Evolutionary conservation across 768 basidiomycete genomes (phyloP).

Genomic region (Pulveroboletus sp.): DNA sequence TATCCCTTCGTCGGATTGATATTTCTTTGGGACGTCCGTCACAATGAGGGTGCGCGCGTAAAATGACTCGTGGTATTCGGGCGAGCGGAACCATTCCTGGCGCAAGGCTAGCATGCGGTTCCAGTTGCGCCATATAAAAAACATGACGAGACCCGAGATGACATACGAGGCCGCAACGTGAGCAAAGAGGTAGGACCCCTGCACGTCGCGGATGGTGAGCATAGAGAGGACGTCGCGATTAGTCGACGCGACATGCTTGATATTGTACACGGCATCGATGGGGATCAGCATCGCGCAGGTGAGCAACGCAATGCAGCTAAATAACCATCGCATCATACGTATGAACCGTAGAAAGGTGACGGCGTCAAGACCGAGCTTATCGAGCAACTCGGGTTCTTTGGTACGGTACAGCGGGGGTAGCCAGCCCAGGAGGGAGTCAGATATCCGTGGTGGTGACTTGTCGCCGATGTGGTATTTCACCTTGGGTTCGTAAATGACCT

Average conservation of each 20-base stretch:
- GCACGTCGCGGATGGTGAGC: slow-evolving; percentile 83
- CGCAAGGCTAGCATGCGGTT: slow-evolving; percentile 73
- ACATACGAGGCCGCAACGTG: slow-evolving; percentile 83
- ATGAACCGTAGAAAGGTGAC: slow-evolving; percentile 90
- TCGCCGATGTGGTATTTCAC: slow-evolving; percentile 82
- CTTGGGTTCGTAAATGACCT: slow-evolving; percentile 93
- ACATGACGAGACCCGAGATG: slow-evolving; percentile 71
- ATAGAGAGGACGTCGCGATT: slow-evolving; percentile 66
- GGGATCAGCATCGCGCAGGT: slow-evolving; percentile 77
- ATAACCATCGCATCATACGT: slow-evolving; percentile 75
- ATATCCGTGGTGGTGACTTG: slow-evolving; percentile 77
- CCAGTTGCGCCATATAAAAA: slow-evolving; percentile 73
- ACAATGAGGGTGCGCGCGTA: slow-evolving; percentile 91
- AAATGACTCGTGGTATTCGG: slow-evolving; percentile 85
- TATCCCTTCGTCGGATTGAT: slow-evolving; percentile 83
- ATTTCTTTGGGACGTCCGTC: slow-evolving; percentile 71
- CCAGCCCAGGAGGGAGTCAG: slow-evolving; percentile 85
- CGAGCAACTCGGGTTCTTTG: slow-evolving; percentile 84
- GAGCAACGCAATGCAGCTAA: slow-evolving; percentile 58
- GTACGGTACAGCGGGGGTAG: slow-evolving; percentile 78
- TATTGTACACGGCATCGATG: slow-evolving; percentile 81
- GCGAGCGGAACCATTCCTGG: slow-evolving; percentile 82
- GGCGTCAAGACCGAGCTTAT: slow-evolving; percentile 89
- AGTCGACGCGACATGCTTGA: slow-evolving; percentile 51
- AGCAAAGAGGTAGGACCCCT: slow-evolving; percentile 68